phyloP scores from a whole-genome alignment of 1,284 basidiomycete genomes.

The Coniferiporia weirii region DNA sequence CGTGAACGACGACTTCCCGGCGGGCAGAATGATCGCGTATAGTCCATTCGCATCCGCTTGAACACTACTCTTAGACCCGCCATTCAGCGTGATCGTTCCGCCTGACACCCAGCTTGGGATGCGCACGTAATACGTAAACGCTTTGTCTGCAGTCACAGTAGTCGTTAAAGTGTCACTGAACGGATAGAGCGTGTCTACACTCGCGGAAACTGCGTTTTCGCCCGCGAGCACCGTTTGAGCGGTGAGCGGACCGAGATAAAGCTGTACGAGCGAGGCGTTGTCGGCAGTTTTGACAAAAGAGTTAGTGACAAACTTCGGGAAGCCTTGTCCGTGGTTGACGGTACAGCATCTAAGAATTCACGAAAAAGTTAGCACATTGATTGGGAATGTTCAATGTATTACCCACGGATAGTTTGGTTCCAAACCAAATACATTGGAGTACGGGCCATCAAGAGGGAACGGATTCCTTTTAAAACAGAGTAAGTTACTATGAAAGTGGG shows the following conservation, averaged over 20 bases:
- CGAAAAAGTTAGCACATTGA: background rate
- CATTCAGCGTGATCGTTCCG: slow-evolving; percentile 47
- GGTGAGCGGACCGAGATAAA: slow-evolving; percentile 52
- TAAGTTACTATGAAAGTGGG: background rate
- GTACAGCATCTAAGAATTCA: slow-evolving; percentile 44
- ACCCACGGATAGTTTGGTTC: slow-evolving; percentile 43
- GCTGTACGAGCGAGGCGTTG: slow-evolving; percentile 43
- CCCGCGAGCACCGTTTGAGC: slow-evolving; percentile 40
- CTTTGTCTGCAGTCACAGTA: slow-evolving; percentile 41
- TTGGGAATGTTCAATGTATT: background rate
- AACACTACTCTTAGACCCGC: slow-evolving; percentile 31
- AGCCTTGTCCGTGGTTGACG: slow-evolving; percentile 57
- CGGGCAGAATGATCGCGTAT: slow-evolving; percentile 37
- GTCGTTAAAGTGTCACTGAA: slow-evolving; percentile 49
- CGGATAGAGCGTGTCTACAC: slow-evolving; percentile 51
- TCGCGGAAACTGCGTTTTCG: slow-evolving; percentile 44
- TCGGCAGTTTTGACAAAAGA: slow-evolving; percentile 49
- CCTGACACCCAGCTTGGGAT: slow-evolving; percentile 50
- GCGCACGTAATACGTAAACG: slow-evolving; percentile 51
- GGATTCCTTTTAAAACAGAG: slow-evolving; percentile 37
- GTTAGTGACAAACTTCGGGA: slow-evolving; percentile 58
- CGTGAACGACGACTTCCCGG: slow-evolving; percentile 42
- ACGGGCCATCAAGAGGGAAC: slow-evolving; percentile 49
- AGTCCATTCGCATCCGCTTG: slow-evolving; percentile 40
- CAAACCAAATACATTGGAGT: slow-evolving; percentile 53